phyloP scores from a whole-genome alignment of 257 asterid genomes.

The Anisodus acutangulus region DNA sequence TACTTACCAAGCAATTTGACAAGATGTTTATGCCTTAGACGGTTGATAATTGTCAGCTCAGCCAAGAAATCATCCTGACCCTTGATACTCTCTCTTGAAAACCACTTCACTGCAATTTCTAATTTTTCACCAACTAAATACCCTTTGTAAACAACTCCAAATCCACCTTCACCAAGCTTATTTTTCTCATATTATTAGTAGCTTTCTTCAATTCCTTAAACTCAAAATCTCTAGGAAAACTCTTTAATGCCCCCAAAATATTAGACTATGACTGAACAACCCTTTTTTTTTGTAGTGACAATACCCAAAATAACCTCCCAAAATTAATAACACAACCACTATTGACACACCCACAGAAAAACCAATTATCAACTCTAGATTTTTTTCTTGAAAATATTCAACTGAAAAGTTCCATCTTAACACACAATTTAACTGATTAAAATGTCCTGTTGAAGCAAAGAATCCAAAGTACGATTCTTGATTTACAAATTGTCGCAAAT shows the following conservation, averaged over 20 bases:
- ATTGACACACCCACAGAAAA: slow-evolving; percentile 57
- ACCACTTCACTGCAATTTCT: slow-evolving; percentile 85
- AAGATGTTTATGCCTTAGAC: slow-evolving; percentile 85
- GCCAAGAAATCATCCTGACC: slow-evolving; percentile 88
- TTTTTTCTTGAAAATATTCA: slow-evolving; percentile 42
- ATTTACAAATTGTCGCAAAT: slow-evolving; percentile 32
- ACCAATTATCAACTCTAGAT: slow-evolving; percentile 36
- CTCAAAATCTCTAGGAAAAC: slow-evolving; percentile 77
- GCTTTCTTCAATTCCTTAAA: slow-evolving; percentile 75
- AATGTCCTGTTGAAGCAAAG: slow-evolving; percentile 72
- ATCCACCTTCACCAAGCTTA: slow-evolving; percentile 90
- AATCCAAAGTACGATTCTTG: slow-evolving; percentile 78
- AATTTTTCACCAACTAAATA: slow-evolving; percentile 52
- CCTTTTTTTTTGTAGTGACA: slow-evolving; percentile 40
- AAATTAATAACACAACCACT: slow-evolving; percentile 42
- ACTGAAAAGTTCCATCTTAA: slow-evolving; percentile 81
- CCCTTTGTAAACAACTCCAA: slow-evolving; percentile 79
- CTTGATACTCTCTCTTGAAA: slow-evolving; percentile 70
- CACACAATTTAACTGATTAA: slow-evolving; percentile 61
- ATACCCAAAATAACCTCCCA: slow-evolving; percentile 41
- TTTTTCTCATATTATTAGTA: slow-evolving; percentile 59
- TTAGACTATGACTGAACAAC: slow-evolving; percentile 38
- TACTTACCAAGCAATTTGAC: slow-evolving; percentile 75
- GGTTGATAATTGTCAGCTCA: slow-evolving; percentile 84
- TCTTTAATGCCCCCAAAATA: slow-evolving; percentile 61